Evolutionary conservation across 176 grass and related monocot genomes (phyloP).

Genomic region (Avena atlantica): DNA sequence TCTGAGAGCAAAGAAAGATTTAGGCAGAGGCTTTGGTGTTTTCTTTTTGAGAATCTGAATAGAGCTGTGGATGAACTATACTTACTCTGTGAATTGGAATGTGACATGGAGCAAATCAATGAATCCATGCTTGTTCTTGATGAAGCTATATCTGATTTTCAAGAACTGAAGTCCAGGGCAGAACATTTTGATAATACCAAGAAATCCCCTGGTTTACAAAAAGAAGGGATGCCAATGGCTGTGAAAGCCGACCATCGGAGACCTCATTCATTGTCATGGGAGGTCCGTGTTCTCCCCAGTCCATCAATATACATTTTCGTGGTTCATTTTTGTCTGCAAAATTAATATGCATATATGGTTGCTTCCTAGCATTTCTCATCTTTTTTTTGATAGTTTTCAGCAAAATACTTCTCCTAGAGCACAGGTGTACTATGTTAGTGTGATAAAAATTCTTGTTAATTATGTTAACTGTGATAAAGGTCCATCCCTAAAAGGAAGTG

Average conservation of each 20-base stretch:
- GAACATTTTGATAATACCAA: constrained; percentile 95
- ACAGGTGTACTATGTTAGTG: background rate
- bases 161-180: constrained; percentile 86
- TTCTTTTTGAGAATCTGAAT: constrained; percentile 99
- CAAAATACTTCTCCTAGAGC: constrained; percentile 24
- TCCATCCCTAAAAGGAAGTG: background rate
- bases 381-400: constrained; percentile 17
- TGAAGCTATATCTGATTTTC: constrained; percentile 97
- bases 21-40: constrained; percentile 99
- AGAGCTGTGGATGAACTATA: constrained; percentile 98
- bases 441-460: constrained; percentile 12
- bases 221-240: constrained; percentile 72
- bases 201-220: constrained; percentile 58
- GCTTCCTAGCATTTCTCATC: background rate
- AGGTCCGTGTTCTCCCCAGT: constrained; percentile 53
- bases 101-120: constrained; percentile 99
- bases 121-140: constrained; percentile 96
- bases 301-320: constrained; percentile 21
- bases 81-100: constrained; percentile 97
- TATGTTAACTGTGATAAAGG: constrained; percentile 9
- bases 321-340: constrained; percentile 27
- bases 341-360: constrained; percentile 13
- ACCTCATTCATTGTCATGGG: constrained; percentile 97
- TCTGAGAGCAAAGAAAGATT: constrained; percentile 98
- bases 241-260: constrained; percentile 92